Conservation (phyloP, 768 basidiomycete genomes). For the Heimioporus sp. region DNA sequence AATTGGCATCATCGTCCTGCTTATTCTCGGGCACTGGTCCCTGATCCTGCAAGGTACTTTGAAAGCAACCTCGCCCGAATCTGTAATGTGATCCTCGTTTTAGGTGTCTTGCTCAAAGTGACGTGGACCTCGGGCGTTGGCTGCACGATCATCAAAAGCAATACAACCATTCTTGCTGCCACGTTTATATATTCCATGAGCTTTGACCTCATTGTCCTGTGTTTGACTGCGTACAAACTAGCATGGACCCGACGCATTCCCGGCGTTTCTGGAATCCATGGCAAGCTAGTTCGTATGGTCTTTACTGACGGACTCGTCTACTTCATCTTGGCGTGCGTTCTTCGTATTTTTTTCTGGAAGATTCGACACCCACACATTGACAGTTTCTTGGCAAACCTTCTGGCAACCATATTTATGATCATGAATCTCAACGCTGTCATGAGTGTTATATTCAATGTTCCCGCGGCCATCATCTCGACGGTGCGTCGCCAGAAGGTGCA, state of each 20-base stretch:
- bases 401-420: slow-evolving; percentile 60
- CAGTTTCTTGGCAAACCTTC: slow-evolving; percentile 40
- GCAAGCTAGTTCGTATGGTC: slow-evolving; percentile 58
- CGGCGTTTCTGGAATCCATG: slow-evolving; percentile 28
- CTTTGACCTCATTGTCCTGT: slow-evolving; percentile 63
- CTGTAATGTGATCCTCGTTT: not conserved
- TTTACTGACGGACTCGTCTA: slow-evolving; percentile 72
- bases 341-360: slow-evolving; percentile 9
- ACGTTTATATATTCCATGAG: slow-evolving; percentile 78
- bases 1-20: slow-evolving; percentile 44
- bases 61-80: not conserved
- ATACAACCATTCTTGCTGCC: slow-evolving; percentile 62
- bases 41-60: slow-evolving; percentile 58
- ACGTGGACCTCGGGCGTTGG: slow-evolving; percentile 46
- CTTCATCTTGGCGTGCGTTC: slow-evolving; percentile 69
- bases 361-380: slow-evolving; percentile 19
- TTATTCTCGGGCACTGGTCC: slow-evolving; percentile 71
- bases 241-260: slow-evolving; percentile 23
- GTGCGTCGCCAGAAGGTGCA: slow-evolving; percentile 22
- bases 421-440: slow-evolving; percentile 64
- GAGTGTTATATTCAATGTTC: slow-evolving; percentile 65
- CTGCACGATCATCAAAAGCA: slow-evolving; percentile 58
- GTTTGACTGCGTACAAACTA: slow-evolving; percentile 61
- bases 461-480: slow-evolving; percentile 54
- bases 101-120: slow-evolving; percentile 61